phyloP scores from a whole-genome alignment of 164 flowering plant genomes.

The Umbilicus rupestris region DNA sequence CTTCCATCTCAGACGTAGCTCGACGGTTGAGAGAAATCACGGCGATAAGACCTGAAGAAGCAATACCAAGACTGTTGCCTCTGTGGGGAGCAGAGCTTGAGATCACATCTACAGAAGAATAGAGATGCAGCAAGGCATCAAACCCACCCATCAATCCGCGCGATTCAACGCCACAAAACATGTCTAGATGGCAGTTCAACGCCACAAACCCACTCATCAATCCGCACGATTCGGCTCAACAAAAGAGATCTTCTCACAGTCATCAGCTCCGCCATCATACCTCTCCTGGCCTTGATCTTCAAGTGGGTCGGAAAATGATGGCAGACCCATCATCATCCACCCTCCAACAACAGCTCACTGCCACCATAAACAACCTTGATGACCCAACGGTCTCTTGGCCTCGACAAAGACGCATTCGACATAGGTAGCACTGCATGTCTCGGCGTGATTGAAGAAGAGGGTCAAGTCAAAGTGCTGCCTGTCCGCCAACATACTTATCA shows the following conservation, averaged over 20 bases:
- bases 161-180: not conserved
- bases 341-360: conserved; percentile 8
- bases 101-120: conserved; percentile 39
- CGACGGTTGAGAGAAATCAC: conserved; percentile 50
- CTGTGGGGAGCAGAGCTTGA: conserved; percentile 92
- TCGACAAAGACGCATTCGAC: conserved; percentile 16
- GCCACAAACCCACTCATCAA: not conserved
- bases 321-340: not conserved
- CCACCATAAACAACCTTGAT: not conserved
- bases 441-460: conserved; percentile 40
- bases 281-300: conserved; percentile 31
- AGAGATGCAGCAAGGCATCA: conserved; percentile 12
- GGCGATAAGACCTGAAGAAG: conserved; percentile 50
- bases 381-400: conserved; percentile 15
- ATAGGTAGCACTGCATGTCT: conserved; percentile 64
- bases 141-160: not conserved
- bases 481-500: conserved; percentile 56
- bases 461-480: conserved; percentile 63
- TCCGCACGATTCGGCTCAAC: not conserved
- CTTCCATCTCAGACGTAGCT: conserved; percentile 44
- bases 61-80: conserved; percentile 51
- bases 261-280: conserved; percentile 34
- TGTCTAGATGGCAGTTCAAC: not conserved
- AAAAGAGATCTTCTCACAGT: conserved; percentile 21
- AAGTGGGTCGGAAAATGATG: conserved; percentile 36